phyloP scores from a whole-genome alignment of 176 grass and related monocot species.

The Oryza rufipogon region DNA sequence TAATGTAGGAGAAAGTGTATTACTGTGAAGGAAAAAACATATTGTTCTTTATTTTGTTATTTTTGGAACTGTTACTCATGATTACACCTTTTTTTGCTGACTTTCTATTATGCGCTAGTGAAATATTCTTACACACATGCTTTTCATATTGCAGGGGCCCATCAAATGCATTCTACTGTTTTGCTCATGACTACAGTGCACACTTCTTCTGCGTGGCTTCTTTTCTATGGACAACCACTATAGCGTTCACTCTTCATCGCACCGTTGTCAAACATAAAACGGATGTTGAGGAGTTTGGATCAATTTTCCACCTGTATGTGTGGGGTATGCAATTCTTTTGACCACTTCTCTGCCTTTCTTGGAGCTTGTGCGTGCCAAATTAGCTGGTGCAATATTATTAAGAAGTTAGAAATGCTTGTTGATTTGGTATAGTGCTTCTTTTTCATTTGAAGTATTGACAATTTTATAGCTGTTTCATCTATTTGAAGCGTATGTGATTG shows the following conservation, averaged over 20 bases:
- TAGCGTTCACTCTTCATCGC: slow-evolving; percentile 92
- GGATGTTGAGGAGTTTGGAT: slow-evolving; percentile 93
- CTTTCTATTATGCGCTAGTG: slow-evolving; percentile 11
- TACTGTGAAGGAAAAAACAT: not conserved
- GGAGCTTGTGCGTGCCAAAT: slow-evolving; percentile 14
- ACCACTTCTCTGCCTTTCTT: slow-evolving; percentile 6
- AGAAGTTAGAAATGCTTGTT: slow-evolving; percentile 15
- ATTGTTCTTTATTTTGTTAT: slow-evolving; percentile 7
- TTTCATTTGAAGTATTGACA: not conserved
- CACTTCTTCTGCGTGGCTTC: slow-evolving; percentile 96
- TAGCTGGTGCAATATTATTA: slow-evolving; percentile 28
- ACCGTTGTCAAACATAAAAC: slow-evolving; percentile 98
- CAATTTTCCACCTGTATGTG: slow-evolving; percentile 92
- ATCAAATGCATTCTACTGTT: slow-evolving; percentile 91
- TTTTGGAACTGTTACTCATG: slow-evolving; percentile 2
- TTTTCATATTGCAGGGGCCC: slow-evolving; percentile 63
- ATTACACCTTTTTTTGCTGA: not conserved
- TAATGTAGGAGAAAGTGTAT: not conserved
- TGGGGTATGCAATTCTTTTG: slow-evolving; percentile 67
- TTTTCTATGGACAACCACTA: slow-evolving; percentile 96
- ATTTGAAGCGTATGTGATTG: not conserved
- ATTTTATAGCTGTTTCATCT: slow-evolving; percentile 15
- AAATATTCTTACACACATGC: slow-evolving; percentile 1
- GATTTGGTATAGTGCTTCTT: not conserved
- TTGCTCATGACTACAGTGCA: slow-evolving; percentile 89